Evolutionary conservation across 75 land plant species (phyloP).

Genomic region (Azolla pinnata): DNA sequence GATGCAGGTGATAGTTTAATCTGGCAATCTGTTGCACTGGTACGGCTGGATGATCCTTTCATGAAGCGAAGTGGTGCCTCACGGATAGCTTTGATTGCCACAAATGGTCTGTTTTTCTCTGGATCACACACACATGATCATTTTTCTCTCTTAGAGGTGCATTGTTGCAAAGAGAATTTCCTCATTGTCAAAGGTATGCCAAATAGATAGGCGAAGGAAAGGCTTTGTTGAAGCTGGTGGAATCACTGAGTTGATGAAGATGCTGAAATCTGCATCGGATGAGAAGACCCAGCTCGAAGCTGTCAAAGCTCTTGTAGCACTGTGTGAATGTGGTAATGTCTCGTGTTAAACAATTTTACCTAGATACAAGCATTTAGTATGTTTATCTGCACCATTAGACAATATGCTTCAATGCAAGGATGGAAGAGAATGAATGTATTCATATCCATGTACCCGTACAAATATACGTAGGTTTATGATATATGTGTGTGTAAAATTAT

Average conservation of each 20-base stretch:
- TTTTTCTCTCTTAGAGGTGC: neutral
- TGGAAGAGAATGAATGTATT: too few relatives aligned
- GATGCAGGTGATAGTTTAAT: slow-evolving; percentile 66
- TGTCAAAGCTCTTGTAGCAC: slow-evolving; percentile 61
- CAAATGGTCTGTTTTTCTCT: slow-evolving; percentile 44
- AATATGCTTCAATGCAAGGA: neutral
- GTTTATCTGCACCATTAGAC: neutral
- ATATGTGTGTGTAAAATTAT: too few relatives aligned
- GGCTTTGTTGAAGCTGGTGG: slow-evolving; percentile 85
- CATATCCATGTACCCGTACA: too few relatives aligned
- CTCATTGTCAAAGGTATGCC: too few relatives aligned
- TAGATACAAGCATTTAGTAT: neutral
- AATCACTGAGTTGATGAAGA: slow-evolving; percentile 45
- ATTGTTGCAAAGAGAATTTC: too few relatives aligned
- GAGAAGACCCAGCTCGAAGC: slow-evolving; percentile 70
- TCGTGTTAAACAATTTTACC: neutral
- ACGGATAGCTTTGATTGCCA: slow-evolving; percentile 63
- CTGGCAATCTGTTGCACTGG: slow-evolving; percentile 72
- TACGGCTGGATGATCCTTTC: slow-evolving; percentile 73
- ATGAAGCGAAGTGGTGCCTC: slow-evolving; percentile 92
- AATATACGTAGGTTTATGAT: too few relatives aligned
- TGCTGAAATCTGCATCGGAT: slow-evolving; percentile 70
- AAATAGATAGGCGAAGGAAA: slow-evolving; percentile 63
- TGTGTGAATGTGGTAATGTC: slow-evolving; percentile 50
- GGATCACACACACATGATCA: neutral